A percentile compares a stretch with the other conserved stretches of the same genome.
Evolutionary conservation across 2,329 filamentous ascomycete genomes (phyloP).

Genomic region (Emydomyces testavorans): DNA sequence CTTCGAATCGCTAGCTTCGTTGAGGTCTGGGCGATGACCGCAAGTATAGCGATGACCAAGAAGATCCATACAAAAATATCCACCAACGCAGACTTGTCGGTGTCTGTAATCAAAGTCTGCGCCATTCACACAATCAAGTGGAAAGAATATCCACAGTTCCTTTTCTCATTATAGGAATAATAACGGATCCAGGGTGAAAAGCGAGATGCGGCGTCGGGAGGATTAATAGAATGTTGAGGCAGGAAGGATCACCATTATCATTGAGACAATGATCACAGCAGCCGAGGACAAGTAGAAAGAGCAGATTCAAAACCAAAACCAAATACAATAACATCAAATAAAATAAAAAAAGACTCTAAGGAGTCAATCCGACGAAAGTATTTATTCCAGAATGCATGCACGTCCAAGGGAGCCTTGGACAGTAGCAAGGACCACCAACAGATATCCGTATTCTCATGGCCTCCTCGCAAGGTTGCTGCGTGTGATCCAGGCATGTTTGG

Average conservation of each 20-base stretch:
- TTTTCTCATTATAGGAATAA: conserved; percentile 6
- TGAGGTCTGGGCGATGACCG: conserved; percentile 8
- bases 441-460: not conserved
- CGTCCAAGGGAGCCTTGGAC: conserved; percentile 5
- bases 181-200: not conserved
- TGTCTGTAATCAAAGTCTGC: conserved; percentile 10
- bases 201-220: not conserved
- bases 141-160: not conserved
- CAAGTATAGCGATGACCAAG: conserved; percentile 9
- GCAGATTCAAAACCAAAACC: too few species aligned
- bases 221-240: not conserved
- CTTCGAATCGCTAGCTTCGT: conserved; percentile 14
- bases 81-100: conserved; percentile 14
- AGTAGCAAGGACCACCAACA: not conserved
- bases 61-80: conserved; percentile 15
- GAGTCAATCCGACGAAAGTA: not conserved
- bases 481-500: too few species aligned
- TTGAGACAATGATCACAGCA: not conserved
- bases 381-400: conserved; percentile 1
- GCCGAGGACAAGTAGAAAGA: too few species aligned
- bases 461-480: not conserved
- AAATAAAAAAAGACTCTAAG: not conserved
- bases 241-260: conserved; percentile 3
- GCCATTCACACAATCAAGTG: conserved; percentile 9
- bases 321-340: not conserved